Evolutionary conservation across 768 basidiomycete genomes (phyloP).

Genomic region (Tylopilus sp.): DNA sequence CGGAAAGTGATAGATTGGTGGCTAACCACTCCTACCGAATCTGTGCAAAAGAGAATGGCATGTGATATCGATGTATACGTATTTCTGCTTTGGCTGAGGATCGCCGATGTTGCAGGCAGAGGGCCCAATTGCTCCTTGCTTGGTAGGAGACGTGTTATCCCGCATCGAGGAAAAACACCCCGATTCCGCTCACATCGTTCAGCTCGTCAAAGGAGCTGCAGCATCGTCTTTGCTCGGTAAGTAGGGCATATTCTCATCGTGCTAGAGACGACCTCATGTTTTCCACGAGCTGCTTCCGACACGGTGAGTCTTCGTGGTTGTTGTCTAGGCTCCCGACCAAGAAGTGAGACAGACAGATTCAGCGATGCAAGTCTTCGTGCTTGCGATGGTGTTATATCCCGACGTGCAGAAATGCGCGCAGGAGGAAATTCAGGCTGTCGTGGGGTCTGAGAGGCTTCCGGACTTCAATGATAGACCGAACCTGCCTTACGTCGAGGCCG

Average conservation of each 20-base stretch:
- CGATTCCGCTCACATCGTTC: background rate
- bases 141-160: slow-evolving; percentile 4
- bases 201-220: slow-evolving; percentile 2
- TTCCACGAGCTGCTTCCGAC: slow-evolving; percentile 4
- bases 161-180: background rate
- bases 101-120: background rate
- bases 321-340: background rate
- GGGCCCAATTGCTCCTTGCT: background rate
- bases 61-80: background rate
- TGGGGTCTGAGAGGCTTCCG: slow-evolving; percentile 6
- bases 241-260: background rate
- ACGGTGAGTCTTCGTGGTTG: background rate
- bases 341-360: slow-evolving; percentile 4
- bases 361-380: background rate
- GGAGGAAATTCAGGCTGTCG: slow-evolving; percentile 4
- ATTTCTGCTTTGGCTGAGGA: background rate
- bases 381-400: slow-evolving; percentile 7
- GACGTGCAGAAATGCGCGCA: slow-evolving; percentile 8
- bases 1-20: slow-evolving; percentile 5
- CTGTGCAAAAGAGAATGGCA: background rate
- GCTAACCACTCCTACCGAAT: background rate
- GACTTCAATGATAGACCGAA: background rate
- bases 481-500: slow-evolving; percentile 3
- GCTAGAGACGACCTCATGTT: background rate
- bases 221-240: slow-evolving; percentile 7